These are phyloP conservation scores for Cystobasidium ongulense DNA, from an alignment of 768 basidiomycete genomes.

Conservation along the genomic window DNA sequence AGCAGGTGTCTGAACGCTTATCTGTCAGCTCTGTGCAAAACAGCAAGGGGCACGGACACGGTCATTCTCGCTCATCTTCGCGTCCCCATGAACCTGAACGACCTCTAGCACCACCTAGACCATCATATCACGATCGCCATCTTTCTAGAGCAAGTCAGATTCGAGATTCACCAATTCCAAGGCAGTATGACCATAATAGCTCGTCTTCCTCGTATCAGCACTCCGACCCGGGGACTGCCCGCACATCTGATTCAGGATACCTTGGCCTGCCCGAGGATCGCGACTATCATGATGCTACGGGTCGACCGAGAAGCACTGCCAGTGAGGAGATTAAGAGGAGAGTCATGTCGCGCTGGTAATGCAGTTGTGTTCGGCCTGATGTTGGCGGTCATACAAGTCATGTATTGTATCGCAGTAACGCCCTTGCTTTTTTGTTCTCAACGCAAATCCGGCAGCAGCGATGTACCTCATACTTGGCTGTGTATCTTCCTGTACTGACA, in stretches of 20 bases:
- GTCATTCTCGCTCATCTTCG: background rate
- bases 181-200: background rate
- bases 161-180: background rate
- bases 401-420: no score
- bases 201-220: background rate
- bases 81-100: background rate
- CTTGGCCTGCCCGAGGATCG: background rate
- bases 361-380: no score
- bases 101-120: background rate
- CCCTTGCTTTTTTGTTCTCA: no score
- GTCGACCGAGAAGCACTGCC: conserved; percentile 10
- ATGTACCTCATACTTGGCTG: no score
- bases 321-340: conserved; percentile 28
- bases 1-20: background rate
- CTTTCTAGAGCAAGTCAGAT: background rate
- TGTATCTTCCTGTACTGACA: no score
- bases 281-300: background rate
- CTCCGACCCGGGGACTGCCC: background rate
- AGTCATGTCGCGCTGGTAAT: conserved; percentile 11
- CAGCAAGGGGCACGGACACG: background rate
- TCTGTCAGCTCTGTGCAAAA: background rate
- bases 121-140: background rate
- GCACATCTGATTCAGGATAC: background rate
- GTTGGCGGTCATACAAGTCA: no score
- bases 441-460: no score